Conservation (phyloP, 345 rosid species). For the Salix purpurea region DNA sequence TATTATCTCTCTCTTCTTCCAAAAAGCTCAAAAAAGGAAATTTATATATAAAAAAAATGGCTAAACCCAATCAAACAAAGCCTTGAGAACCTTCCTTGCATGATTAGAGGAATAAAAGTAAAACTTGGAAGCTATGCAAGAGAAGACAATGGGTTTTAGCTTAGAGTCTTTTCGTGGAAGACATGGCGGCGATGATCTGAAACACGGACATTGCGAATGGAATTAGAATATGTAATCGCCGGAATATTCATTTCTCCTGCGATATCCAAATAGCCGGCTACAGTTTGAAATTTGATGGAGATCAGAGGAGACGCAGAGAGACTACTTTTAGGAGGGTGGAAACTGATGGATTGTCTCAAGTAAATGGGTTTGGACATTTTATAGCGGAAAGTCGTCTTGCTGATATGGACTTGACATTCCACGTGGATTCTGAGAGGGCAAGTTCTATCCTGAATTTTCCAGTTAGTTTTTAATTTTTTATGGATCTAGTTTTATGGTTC, state of each 20-base stretch:
- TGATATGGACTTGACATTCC: slow-evolving; percentile 32
- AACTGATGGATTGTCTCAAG: neutral
- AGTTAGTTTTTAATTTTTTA: neutral
- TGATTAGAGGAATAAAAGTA: neutral
- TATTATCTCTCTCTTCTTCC: neutral
- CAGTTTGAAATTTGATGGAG: neutral
- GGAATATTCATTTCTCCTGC: slow-evolving; percentile 58
- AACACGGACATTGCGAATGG: slow-evolving; percentile 39
- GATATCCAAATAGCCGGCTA: slow-evolving; percentile 29
- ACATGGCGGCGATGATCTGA: slow-evolving; percentile 70
- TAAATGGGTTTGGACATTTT: slow-evolving; percentile 29
- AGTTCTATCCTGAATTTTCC: neutral
- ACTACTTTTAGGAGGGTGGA: neutral
- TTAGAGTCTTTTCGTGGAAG: slow-evolving; percentile 39
- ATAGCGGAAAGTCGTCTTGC: slow-evolving; percentile 30
- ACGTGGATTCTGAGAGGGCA: slow-evolving; percentile 5
- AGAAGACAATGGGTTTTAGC: neutral
- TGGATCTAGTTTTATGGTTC: neutral
- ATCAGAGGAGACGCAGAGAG: neutral
- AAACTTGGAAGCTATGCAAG: slow-evolving; percentile 6
- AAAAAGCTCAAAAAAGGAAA: neutral
- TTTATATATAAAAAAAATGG: neutral
- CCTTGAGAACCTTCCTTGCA: neutral
- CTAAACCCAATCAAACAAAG: neutral
- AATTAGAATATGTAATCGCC: slow-evolving; percentile 18